These are phyloP conservation scores for Pichia eremophila DNA, from an alignment of 805 yeast genomes.

Conservation along the genomic window DNA sequence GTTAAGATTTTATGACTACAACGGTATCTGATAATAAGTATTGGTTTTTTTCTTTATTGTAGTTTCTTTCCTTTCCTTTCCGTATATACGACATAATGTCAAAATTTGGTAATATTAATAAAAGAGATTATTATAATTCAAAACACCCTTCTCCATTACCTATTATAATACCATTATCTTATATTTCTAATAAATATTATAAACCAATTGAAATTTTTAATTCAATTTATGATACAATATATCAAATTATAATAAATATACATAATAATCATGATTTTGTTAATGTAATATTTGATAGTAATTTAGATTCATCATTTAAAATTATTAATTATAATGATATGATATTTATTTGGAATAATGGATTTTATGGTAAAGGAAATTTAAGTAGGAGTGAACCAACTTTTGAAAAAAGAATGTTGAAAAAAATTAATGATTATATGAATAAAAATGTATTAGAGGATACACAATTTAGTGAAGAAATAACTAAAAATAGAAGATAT, in stretches of 20 bases:
- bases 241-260: background rate
- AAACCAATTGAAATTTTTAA: conserved; percentile 2
- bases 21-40: conserved; percentile 27
- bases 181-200: conserved; percentile 4
- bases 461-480: conserved; percentile 55
- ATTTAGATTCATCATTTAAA: conserved; percentile 23
- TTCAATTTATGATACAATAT: conserved; percentile 4
- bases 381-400: conserved; percentile 89
- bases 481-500: conserved; percentile 62
- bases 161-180: conserved; percentile 1
- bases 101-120: background rate
- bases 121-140: conserved; percentile 3
- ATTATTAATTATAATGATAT: conserved; percentile 39
- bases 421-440: conserved; percentile 31
- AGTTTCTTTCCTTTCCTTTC: background rate
- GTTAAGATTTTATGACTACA: conserved; percentile 24
- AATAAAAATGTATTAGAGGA: no score
- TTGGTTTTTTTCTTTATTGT: no score
- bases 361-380: conserved; percentile 91
- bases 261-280: background rate
- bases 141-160: conserved; percentile 9
- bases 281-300: conserved; percentile 1
- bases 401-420: conserved; percentile 62
- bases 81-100: background rate
- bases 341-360: conserved; percentile 63